A percentile compares a stretch with the other conserved stretches of the same genome.
Conservation (phyloP, 345 rosid species). For the Syzygium aromaticum region DNA sequence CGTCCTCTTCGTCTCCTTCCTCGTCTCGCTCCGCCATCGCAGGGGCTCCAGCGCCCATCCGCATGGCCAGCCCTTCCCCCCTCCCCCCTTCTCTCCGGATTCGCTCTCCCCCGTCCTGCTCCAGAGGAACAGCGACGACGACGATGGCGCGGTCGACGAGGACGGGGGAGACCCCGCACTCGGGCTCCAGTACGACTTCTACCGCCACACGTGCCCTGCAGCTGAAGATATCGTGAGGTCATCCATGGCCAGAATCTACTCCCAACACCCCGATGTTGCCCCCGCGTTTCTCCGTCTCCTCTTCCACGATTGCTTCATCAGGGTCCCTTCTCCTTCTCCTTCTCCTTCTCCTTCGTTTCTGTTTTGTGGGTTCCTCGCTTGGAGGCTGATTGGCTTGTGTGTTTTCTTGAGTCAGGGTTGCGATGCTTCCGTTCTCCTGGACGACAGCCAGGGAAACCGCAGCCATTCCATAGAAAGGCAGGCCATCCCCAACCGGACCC, state of each 20-base stretch:
- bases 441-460: constrained; percentile 20
- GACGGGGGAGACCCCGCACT: not conserved
- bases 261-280: constrained; percentile 8
- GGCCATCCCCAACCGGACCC: constrained; percentile 16
- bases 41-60: not conserved
- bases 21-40: not conserved
- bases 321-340: constrained; percentile 2
- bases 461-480: constrained; percentile 19
- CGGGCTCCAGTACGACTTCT: constrained; percentile 23
- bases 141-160: not conserved
- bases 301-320: constrained; percentile 41
- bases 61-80: not conserved
- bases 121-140: not conserved
- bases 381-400: not conserved
- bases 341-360: not conserved
- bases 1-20: not conserved
- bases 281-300: constrained; percentile 24
- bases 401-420: constrained; percentile 26
- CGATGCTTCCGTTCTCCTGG: constrained; percentile 35
- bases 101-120: not conserved
- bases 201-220: constrained; percentile 22
- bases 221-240: constrained; percentile 27
- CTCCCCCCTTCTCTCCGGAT: not conserved
- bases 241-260: constrained; percentile 13
- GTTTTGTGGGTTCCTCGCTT: not conserved